Evolutionary conservation across 75 land plant genomes (phyloP), one percentile per base, ranked within the genome.

Genomic region (Cunninghamia lanceolata): DNA sequence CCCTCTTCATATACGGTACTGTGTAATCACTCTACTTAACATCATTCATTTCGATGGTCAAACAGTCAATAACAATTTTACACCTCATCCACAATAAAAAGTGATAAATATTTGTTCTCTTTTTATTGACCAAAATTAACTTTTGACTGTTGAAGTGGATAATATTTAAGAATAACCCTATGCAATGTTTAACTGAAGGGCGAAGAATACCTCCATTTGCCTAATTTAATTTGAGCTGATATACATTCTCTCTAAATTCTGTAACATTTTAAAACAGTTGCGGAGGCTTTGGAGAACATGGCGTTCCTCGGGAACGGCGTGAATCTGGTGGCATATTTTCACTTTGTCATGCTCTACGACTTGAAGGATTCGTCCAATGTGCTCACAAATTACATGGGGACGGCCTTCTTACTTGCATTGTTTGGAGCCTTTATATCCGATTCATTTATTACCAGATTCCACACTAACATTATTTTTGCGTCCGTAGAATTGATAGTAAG

Each of bases 321-420:
- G 90, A 95, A 94, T 75, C 80, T 95, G 87, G 97, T 95, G 85
- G 42, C 85, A 40, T 95, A 95, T 84, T 70, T 95, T 74, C 6
- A 21, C 40, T 34, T 86, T 19, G 86, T 86, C 85, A 90, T 95
- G 97, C 89, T 92, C 82, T 85, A 94, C 46, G 85, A 89, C 6
- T 91, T 92, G 35, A 82, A 92, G 0, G 81, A 83, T 56, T 82
- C 94, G 6, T 90, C 95, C 7, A 93, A 83, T 84, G 84, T 89
- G 9, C 92, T 93, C 84, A 93, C 94, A 43, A 90, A 93, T 82
- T 94, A 93, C 91, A 93, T 94, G 95, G 95, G 95, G 28, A 93
- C 94, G 0, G 89, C 94, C 42, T 93, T 94, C 85, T 89, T 93
- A 81, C 92, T 94, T 3, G 89, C 94, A 39, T 93, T 94, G 34